A percentile compares a stretch with the other conserved stretches of the same genome.
Conservation (phyloP, 768 basidiomycete genomes). For the Sporobolomyces roseus region DNA sequence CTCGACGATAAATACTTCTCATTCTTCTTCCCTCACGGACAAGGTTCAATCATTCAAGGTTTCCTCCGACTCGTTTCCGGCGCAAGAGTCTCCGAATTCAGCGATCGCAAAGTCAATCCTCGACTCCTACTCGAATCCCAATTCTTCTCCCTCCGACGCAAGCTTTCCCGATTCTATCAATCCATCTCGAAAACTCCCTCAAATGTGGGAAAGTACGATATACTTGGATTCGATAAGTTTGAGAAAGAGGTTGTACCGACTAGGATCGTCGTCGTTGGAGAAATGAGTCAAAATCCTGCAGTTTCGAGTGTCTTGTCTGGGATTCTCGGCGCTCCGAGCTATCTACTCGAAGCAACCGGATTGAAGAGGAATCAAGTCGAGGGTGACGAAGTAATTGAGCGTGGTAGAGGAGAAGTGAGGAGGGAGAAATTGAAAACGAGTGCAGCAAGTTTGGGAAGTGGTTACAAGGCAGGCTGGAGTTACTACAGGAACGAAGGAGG, state of each 20-base stretch:
- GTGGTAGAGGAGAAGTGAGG: not conserved
- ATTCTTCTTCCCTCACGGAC: slow-evolving; percentile 39
- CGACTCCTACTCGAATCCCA: slow-evolving; percentile 32
- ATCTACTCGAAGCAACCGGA: not conserved
- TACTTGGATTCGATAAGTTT: slow-evolving; percentile 9
- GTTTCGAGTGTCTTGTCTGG: slow-evolving; percentile 20
- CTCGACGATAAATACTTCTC: slow-evolving; percentile 36
- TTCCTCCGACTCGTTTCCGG: slow-evolving; percentile 33
- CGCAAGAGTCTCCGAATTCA: slow-evolving; percentile 19
- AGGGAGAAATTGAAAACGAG: slow-evolving; percentile 1
- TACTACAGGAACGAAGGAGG: not conserved
- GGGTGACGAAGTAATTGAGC: not conserved
- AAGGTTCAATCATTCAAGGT: slow-evolving; percentile 15
- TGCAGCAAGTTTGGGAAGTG: slow-evolving; percentile 19
- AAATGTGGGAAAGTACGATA: not conserved
- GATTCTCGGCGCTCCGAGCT: slow-evolving; percentile 12
- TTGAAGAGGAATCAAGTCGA: not conserved
- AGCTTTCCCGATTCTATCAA: slow-evolving; percentile 21
- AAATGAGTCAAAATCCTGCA: slow-evolving; percentile 17
- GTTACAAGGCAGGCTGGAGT: slow-evolving; percentile 36
- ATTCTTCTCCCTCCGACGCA: slow-evolving; percentile 27
- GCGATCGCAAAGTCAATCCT: slow-evolving; percentile 38
- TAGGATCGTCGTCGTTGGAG: slow-evolving; percentile 29
- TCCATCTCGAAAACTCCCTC: not conserved
- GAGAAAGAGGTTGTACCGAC: slow-evolving; percentile 4